A percentile compares a stretch with the other conserved stretches of the same genome.
These are phyloP conservation scores for Cladobotryum protrusum DNA, from an alignment of 2,329 filamentous ascomycete genomes.

Conservation along the genomic window DNA sequence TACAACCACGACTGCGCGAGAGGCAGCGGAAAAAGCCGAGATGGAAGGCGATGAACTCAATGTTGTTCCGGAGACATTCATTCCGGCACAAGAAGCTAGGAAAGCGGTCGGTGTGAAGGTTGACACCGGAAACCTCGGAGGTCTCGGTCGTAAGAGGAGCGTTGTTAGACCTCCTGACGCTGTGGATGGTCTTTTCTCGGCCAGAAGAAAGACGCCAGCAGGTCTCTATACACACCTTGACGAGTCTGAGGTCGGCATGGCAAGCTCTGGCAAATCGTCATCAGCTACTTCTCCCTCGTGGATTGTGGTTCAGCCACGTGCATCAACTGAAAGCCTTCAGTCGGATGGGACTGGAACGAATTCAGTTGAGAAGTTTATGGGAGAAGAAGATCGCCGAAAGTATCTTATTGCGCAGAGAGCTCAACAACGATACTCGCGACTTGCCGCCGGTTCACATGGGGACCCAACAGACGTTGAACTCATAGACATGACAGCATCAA, in stretches of 20 bases:
- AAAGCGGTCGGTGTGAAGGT: conserved; percentile 24
- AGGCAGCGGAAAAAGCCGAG: conserved; percentile 78
- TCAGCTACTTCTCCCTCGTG: conserved; percentile 6
- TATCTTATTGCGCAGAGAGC: conserved; percentile 63
- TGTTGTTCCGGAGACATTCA: conserved; percentile 80
- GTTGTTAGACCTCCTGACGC: conserved; percentile 66
- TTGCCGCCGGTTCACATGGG: not conserved
- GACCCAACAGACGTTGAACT: conserved; percentile 9
- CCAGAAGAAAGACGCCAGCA: conserved; percentile 59
- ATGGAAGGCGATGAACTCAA: conserved; percentile 81
- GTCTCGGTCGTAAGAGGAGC: conserved; percentile 44
- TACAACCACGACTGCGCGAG: conserved; percentile 64
- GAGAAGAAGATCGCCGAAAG: conserved; percentile 67
- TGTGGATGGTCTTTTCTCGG: conserved; percentile 73
- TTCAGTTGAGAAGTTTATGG: conserved; percentile 70
- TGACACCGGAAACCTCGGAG: conserved; percentile 22
- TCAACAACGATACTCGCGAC: conserved; percentile 26
- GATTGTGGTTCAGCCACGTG: conserved; percentile 26
- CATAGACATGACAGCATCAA: conserved; percentile 2
- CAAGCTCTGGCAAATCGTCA: conserved; percentile 1
- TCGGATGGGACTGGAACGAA: conserved; percentile 51
- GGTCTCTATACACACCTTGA: conserved; percentile 60
- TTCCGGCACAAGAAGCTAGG: conserved; percentile 48
- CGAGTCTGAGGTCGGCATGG: conserved; percentile 9
- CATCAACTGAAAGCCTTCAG: conserved; percentile 61